Conservation (phyloP, 1,284 basidiomycete species). For the Leccinum insolens region DNA sequence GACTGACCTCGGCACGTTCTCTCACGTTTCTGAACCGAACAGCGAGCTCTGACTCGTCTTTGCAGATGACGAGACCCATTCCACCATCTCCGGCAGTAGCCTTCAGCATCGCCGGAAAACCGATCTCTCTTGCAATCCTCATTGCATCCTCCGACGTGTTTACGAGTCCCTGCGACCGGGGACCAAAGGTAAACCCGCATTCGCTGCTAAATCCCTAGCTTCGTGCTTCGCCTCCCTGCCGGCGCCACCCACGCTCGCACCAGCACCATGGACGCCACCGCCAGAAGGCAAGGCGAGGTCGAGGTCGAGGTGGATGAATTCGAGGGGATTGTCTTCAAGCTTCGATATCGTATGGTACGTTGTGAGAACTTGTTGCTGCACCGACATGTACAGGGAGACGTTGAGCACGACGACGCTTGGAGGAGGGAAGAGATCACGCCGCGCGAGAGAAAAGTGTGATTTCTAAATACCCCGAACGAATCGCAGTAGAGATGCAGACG, state of each 20-base stretch:
- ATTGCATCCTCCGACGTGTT: conserved; percentile 47
- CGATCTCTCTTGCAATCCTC: conserved; percentile 44
- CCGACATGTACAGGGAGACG: too few species aligned
- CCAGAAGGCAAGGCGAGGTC: conserved; percentile 57
- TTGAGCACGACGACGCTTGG: too few species aligned
- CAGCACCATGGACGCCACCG: conserved; percentile 15
- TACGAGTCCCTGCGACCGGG: conserved; percentile 59
- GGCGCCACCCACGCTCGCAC: conserved; percentile 47
- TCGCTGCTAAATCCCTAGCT: too few species aligned
- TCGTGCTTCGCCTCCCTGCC: conserved; percentile 20
- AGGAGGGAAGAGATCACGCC: too few species aligned
- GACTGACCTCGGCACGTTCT: conserved; percentile 49
- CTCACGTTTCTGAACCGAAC: conserved; percentile 42
- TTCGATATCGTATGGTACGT: conserved; percentile 87
- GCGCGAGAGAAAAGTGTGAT: too few species aligned
- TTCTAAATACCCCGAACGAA: too few species aligned
- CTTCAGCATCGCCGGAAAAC: conserved; percentile 71
- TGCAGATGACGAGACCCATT: conserved; percentile 67
- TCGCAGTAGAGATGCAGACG: too few species aligned
- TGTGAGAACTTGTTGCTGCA: too few species aligned
- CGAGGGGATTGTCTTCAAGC: conserved; percentile 97
- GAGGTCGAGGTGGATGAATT: conserved; percentile 92
- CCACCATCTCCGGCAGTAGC: conserved; percentile 75
- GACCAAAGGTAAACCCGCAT: conserved; percentile 30
- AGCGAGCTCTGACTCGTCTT: conserved; percentile 42